These are phyloP conservation scores for Magnaporthiopsis poae DNA, from an alignment of 2,329 filamentous ascomycete genomes.

Conservation along the genomic window DNA sequence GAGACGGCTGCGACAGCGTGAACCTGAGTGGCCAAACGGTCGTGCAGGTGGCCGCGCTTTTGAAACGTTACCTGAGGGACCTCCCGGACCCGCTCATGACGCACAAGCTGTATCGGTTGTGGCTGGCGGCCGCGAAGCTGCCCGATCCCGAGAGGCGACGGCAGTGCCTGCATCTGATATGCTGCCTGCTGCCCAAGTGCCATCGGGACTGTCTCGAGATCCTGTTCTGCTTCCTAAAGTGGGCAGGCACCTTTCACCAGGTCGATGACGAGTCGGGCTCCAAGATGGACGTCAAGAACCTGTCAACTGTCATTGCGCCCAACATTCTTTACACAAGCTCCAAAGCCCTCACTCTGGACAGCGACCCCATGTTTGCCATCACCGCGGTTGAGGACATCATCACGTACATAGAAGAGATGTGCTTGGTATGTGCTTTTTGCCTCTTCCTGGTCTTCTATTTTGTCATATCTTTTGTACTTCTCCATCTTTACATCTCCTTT, in stretches of 20 bases:
- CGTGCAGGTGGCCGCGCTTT: slow-evolving; percentile 81
- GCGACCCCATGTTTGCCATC: slow-evolving; percentile 85
- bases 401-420: slow-evolving; percentile 90
- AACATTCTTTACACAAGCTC: slow-evolving; percentile 74
- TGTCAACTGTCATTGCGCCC: slow-evolving; percentile 92
- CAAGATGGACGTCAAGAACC: slow-evolving; percentile 97
- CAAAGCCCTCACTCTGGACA: slow-evolving; percentile 60
- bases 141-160: slow-evolving; percentile 70
- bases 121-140: slow-evolving; percentile 83
- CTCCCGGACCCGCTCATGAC: slow-evolving; percentile 91
- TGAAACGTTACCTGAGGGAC: slow-evolving; percentile 91
- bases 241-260: slow-evolving; percentile 94
- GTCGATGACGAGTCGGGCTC: slow-evolving; percentile 94
- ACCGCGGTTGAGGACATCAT: slow-evolving; percentile 87
- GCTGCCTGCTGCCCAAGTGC: slow-evolving; percentile 82
- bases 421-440: slow-evolving; percentile 60
- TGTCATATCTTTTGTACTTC: slow-evolving; percentile 3
- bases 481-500: not conserved
- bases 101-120: slow-evolving; percentile 84
- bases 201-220: slow-evolving; percentile 93
- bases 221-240: slow-evolving; percentile 89
- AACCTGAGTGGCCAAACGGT: slow-evolving; percentile 82
- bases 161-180: slow-evolving; percentile 78
- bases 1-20: slow-evolving; percentile 71
- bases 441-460: not conserved